Evolutionary conservation across 805 yeast species (phyloP), one percentile per base, ranked within the genome.

Genomic region (Limtongia smithiae): DNA sequence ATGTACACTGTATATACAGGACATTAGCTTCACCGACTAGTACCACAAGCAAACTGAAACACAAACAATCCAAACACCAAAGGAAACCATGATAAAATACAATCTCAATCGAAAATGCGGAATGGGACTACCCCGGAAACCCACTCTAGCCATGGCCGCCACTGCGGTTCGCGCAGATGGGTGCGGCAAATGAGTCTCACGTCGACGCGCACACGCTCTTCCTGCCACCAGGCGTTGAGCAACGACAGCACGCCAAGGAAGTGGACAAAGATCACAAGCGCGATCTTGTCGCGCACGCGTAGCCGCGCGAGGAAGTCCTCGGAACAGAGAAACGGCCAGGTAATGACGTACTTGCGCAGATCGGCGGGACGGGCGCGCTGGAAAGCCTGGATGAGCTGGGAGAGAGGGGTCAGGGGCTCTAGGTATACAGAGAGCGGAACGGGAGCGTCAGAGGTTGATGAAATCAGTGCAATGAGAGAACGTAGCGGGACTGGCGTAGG

Each of bases 191-290:
- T 54, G 3, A 41, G 41, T 20, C 27, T 17, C 15, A 41, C 37
- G 24, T 54, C 58, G 18, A 38, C 51, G 4, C 42, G 40, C 14
- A 54, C 58, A 5, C 58, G 51, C 17, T 54, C 58, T 28, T 54
- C 58, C 46, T 54, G 57, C 58, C 58, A 54, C 58, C 58, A 54
- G 18, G 55, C 50, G 15, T 37, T 40, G 3, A 54, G 50, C 37
- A 54, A 28, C 31, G 55, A 50, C 33, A 51, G 32, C 7, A 54
- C 50, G 2, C 57, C 46, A 25, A 54, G 37, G 30, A 52, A 54
- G 32, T 54, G 58, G 25, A 47, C 58, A 31, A 46, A 51, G 11
- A 51, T 44, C 7, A 54, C 39, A 18, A 54, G 33, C 14, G 58
- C 56, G 12, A 41, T 34, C 20, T 30, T 24, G 18, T 54, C 55